phyloP scores from a whole-genome alignment of 768 basidiomycete species.

The Suillus clintonianus region DNA sequence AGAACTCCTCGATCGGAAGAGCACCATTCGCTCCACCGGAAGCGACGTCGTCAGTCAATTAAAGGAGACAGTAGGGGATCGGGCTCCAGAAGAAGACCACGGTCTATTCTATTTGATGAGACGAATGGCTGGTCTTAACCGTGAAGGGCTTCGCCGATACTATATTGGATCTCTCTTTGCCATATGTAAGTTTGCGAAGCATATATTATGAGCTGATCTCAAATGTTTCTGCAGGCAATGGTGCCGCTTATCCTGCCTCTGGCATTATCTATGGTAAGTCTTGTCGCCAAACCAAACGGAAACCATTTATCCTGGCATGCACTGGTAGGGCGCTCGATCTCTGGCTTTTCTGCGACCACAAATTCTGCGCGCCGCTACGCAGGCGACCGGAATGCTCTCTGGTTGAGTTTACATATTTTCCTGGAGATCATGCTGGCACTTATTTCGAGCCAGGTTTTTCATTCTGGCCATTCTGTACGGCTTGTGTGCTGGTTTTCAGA shows the following conservation, averaged over 20 bases:
- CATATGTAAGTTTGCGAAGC: constrained; percentile 17
- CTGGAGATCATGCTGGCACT: constrained; percentile 30
- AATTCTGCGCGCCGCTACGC: not conserved
- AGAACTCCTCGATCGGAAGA: constrained; percentile 31
- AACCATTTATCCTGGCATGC: not conserved
- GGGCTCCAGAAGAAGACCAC: constrained; percentile 12
- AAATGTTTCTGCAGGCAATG: constrained; percentile 9
- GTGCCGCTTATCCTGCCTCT: constrained; percentile 32
- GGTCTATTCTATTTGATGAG: constrained; percentile 38
- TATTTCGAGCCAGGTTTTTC: constrained; percentile 35
- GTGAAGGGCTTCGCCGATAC: constrained; percentile 38
- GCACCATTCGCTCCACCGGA: constrained; percentile 16
- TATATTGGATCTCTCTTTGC: constrained; percentile 37
- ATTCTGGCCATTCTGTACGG: constrained; percentile 38
- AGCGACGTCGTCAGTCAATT: constrained; percentile 6
- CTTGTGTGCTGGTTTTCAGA: constrained; percentile 37
- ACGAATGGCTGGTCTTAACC: constrained; percentile 40
- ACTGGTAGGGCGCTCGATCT: not conserved
- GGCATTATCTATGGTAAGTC: constrained; percentile 34
- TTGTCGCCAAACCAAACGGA: constrained; percentile 2
- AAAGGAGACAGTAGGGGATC: not conserved
- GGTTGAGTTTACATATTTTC: constrained; percentile 30
- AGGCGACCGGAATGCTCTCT: constrained; percentile 3
- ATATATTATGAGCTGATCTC: not conserved
- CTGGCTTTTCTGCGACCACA: constrained; percentile 12